Conservation (phyloP, 129 eudicot species). For the Rutidosis leptorrhynchoides region DNA sequence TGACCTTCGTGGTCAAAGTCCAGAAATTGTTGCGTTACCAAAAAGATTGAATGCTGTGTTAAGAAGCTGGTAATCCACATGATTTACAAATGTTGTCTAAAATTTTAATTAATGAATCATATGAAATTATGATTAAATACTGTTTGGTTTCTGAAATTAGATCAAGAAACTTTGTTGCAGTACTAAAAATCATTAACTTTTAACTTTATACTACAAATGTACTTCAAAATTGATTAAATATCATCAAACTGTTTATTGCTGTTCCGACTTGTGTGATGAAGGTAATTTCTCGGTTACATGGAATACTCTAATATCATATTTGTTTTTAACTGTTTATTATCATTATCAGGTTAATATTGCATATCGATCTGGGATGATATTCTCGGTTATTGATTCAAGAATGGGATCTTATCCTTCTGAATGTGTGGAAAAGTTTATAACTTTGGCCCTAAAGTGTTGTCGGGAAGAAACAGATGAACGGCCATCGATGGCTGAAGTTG, state of each 20-base stretch:
- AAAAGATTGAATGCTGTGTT: neutral
- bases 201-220: neutral
- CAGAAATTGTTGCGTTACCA: slow-evolving; percentile 9
- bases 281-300: neutral
- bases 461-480: slow-evolving; percentile 71
- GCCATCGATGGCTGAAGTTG: slow-evolving; percentile 85
- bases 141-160: neutral
- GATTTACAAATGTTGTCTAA: neutral
- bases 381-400: slow-evolving; percentile 63
- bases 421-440: slow-evolving; percentile 67
- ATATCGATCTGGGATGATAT: slow-evolving; percentile 69
- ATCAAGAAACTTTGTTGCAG: slow-evolving; percentile 13
- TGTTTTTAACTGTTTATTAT: neutral
- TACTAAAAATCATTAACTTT: slow-evolving; percentile 2
- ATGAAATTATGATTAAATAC: neutral
- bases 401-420: slow-evolving; percentile 94
- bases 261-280: neutral
- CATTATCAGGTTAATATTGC: slow-evolving; percentile 75
- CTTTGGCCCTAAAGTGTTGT: slow-evolving; percentile 78
- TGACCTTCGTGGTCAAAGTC: slow-evolving; percentile 18
- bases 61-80: slow-evolving; percentile 1
- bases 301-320: neutral
- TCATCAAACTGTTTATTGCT: neutral
- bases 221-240: neutral
- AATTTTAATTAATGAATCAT: neutral